phyloP scores from a whole-genome alignment of 805 yeast species.

The Candida sphagnicola region DNA sequence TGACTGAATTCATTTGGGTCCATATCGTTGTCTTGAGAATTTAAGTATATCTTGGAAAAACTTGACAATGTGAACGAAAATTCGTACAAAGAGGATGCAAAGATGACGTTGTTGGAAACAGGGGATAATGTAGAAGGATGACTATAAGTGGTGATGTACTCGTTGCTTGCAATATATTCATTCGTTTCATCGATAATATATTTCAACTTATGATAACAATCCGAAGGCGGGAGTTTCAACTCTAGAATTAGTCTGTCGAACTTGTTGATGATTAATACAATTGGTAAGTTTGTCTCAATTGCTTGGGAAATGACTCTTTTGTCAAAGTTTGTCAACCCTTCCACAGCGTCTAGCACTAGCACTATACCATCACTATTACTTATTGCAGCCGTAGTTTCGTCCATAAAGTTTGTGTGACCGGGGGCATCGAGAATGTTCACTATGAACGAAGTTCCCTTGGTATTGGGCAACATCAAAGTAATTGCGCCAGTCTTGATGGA shows the following conservation, averaged over 20 bases:
- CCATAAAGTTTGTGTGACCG: conserved; percentile 83
- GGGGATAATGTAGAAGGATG: conserved; percentile 50
- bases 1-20: conserved; percentile 39
- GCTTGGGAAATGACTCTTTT: conserved; percentile 49
- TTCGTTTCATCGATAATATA: conserved; percentile 64
- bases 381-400: conserved; percentile 61
- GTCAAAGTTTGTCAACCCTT: conserved; percentile 67
- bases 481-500: conserved; percentile 62
- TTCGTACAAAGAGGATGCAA: conserved; percentile 63
- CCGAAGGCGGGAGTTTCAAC: conserved; percentile 66
- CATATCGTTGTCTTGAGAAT: conserved; percentile 7
- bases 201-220: conserved; percentile 66
- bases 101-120: conserved; percentile 59
- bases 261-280: conserved; percentile 70
- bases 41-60: conserved; percentile 52
- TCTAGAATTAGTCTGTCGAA: conserved; percentile 84
- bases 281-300: conserved; percentile 44
- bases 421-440: conserved; percentile 81
- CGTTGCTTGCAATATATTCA: conserved; percentile 37
- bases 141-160: conserved; percentile 20
- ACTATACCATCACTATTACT: conserved; percentile 61
- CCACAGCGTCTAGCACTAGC: conserved; percentile 78
- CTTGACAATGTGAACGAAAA: conserved; percentile 65
- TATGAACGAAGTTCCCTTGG: conserved; percentile 48
- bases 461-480: conserved; percentile 53